phyloP scores from a whole-genome alignment of 306 rosid genomes.

The Sicyos edulis region DNA sequence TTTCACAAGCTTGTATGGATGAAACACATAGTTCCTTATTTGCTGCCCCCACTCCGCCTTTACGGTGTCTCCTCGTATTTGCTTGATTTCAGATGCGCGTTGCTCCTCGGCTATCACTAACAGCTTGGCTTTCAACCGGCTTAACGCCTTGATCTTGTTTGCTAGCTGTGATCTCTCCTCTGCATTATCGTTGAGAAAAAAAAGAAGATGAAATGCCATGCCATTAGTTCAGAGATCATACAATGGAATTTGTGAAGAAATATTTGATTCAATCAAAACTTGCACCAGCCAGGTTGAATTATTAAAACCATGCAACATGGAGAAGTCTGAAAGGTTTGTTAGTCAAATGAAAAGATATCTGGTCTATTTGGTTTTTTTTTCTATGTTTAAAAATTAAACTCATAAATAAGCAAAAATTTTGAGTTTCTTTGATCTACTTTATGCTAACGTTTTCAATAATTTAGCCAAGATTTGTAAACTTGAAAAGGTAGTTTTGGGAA shows the following conservation, averaged over 20 bases:
- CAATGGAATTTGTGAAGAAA: background rate
- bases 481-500: no score
- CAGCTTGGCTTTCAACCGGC: slow-evolving; percentile 85
- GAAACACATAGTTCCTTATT: slow-evolving; percentile 87
- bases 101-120: slow-evolving; percentile 88
- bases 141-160: slow-evolving; percentile 72
- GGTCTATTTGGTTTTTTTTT: no score
- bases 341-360: background rate
- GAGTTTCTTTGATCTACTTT: no score
- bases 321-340: background rate
- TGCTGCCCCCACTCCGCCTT: slow-evolving; percentile 99
- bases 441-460: no score
- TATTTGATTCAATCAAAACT: slow-evolving; percentile 1
- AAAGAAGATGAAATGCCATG: background rate
- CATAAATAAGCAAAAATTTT: no score
- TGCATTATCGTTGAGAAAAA: slow-evolving; percentile 30
- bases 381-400: no score
- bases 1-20: slow-evolving; percentile 90
- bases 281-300: background rate
- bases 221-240: background rate
- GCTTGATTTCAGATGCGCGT: slow-evolving; percentile 80
- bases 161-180: slow-evolving; percentile 93
- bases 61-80: slow-evolving; percentile 86
- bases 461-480: no score
- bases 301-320: background rate